These are phyloP conservation scores for Aspergillus brunneoviolaceus DNA, from an alignment of 2,329 filamentous ascomycete genomes.

Conservation along the genomic window DNA sequence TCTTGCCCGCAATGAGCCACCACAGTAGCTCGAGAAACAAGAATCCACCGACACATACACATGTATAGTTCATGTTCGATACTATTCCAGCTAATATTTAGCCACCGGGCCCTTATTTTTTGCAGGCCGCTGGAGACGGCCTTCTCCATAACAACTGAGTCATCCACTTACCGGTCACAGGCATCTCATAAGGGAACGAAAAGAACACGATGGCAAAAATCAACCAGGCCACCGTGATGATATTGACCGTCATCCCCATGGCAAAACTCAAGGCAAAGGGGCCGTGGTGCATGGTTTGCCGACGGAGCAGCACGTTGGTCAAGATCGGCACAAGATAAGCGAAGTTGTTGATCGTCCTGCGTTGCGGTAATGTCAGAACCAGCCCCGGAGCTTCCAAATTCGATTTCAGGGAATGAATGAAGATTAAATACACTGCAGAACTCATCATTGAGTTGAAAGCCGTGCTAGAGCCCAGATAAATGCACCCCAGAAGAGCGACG, in stretches of 20 bases:
- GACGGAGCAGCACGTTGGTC: slow-evolving; percentile 47
- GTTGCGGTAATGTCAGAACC: not conserved
- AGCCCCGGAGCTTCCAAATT: no score
- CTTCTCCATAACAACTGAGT: not conserved
- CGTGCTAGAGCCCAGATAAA: slow-evolving; percentile 66
- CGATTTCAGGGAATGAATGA: not conserved
- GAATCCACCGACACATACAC: slow-evolving; percentile 47
- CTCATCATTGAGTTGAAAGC: slow-evolving; percentile 60
- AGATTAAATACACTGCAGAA: slow-evolving; percentile 18
- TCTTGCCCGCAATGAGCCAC: slow-evolving; percentile 46
- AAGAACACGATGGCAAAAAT: slow-evolving; percentile 53
- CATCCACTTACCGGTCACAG: slow-evolving; percentile 28
- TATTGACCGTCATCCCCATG: slow-evolving; percentile 45
- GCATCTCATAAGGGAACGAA: slow-evolving; percentile 43
- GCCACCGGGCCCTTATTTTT: not conserved
- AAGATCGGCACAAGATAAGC: slow-evolving; percentile 49
- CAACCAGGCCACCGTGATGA: slow-evolving; percentile 49
- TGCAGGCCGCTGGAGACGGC: not conserved
- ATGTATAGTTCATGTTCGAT: slow-evolving; percentile 53
- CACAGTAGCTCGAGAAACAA: slow-evolving; percentile 40
- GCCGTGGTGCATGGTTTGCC: slow-evolving; percentile 45
- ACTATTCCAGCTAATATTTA: slow-evolving; percentile 7
- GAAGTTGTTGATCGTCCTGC: slow-evolving; percentile 48
- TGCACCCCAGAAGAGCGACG: slow-evolving; percentile 59
- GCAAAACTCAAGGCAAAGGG: slow-evolving; percentile 47